Conservation (phyloP, 2,329 filamentous ascomycete genomes). For the Fusarium nematophilum region DNA sequence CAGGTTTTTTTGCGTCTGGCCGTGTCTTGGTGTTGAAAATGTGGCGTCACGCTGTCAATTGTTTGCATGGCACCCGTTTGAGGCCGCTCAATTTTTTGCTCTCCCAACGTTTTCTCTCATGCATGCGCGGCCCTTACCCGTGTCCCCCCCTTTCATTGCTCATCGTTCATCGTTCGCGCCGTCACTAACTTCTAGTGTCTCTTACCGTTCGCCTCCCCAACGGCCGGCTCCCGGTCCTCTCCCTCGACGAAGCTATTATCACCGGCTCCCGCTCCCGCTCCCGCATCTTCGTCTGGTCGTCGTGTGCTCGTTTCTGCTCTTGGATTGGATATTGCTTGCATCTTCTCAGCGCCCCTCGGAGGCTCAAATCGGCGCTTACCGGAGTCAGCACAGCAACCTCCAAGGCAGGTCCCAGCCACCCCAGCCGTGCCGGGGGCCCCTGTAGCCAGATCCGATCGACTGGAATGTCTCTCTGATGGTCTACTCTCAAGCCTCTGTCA, state of each 20-base stretch:
- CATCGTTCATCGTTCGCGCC: conserved; percentile 1
- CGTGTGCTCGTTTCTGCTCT: conserved; percentile 6
- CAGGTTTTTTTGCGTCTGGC: conserved; percentile 15
- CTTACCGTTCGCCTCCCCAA: conserved; percentile 31
- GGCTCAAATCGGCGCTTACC: conserved; percentile 42
- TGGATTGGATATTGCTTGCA: neutral
- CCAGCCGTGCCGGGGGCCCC: conserved; percentile 20
- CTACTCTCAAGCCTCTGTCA: conserved; percentile 11
- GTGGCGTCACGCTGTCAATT: conserved; percentile 35
- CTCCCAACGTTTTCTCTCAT: conserved; percentile 8
- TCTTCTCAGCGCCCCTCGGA: conserved; percentile 25
- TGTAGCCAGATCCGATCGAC: conserved; percentile 43
- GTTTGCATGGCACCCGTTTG: conserved; percentile 36
- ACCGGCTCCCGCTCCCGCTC: conserved; percentile 21
- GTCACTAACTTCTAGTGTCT: neutral
- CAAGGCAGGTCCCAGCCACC: conserved; percentile 27
- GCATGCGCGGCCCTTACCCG: no score
- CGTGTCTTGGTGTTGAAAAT: conserved; percentile 9
- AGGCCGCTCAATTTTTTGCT: conserved; percentile 31
- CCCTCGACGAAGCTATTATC: conserved; percentile 18
- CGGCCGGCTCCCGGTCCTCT: conserved; percentile 27
- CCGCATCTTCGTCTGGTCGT: neutral
- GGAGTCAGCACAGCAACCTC: conserved; percentile 23
- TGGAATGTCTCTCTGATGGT: conserved; percentile 32
- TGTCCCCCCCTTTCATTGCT: no score